Evolutionary conservation across 2,329 filamentous ascomycete genomes (phyloP), one percentile per base, ranked within the genome.

Genomic region (Chaetomium sp.): DNA sequence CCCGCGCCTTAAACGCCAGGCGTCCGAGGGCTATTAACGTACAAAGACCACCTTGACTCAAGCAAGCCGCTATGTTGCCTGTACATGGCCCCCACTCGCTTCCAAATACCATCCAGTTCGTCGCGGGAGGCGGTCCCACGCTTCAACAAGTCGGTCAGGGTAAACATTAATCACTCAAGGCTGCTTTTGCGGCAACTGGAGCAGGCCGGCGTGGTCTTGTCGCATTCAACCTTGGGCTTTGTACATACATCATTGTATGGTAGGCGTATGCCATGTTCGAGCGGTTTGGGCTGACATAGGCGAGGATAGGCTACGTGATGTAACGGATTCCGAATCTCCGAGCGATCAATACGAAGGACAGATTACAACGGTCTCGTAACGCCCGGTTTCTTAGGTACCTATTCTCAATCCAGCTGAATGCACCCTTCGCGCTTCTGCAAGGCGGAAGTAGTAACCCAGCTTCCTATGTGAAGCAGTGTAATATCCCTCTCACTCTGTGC

Each of bases 331-430:
- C n/a, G n/a, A n/a, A n/a, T n/a, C n/a, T n/a, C n/a, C n/a, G n/a
- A n/a, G n/a, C n/a, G n/a, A n/a, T n/a, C n/a, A n/a, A n/a, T n/a
- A n/a, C n/a, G n/a, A n/a, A n/a, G n/a, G n/a, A n/a, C n/a, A n/a
- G n/a, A n/a, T n/a, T 29, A 29, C 27, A 29, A 29, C 3, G 6
- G 27, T 29, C 6, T 6, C 27, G 70, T 75, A 33, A 5, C 31
- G 10, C 31, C 10, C 31, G 9, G 31, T 33, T 33, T 9, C 31
- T 33, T 8, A 31, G n/a, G n/a, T n/a, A 3, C 27, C 27, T 29
- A 6, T 3, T 4, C 6, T 42, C 35, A 42, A 42, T 42, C 35
- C 19, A 42, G 13, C 4, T 42, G 19, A 13, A 42, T 42, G 16
- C 35, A 42, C 35, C 1, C 16, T 42, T 42, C 35, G 35, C 35